A percentile compares a stretch with the other conserved stretches of the same genome.
phyloP scores from a whole-genome alignment of 345 rosid species.

The Jatropha curcas region DNA sequence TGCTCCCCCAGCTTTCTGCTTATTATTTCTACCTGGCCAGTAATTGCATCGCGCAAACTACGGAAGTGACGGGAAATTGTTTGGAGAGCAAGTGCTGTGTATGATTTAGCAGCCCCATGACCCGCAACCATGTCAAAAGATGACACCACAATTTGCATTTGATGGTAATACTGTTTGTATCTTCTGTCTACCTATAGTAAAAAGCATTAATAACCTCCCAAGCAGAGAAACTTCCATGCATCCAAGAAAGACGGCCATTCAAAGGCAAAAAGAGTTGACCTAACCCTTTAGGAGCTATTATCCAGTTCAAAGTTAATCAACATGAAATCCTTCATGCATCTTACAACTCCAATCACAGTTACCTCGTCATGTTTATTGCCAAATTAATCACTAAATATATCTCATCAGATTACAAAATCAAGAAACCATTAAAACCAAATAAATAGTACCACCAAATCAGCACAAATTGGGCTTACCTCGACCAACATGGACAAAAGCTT shows the following conservation, averaged over 20 bases:
- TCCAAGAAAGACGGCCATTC: neutral
- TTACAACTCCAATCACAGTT: neutral
- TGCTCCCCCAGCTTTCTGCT: slow-evolving; percentile 73
- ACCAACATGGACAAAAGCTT: slow-evolving; percentile 83
- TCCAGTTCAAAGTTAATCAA: neutral
- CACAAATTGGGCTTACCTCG: slow-evolving; percentile 49
- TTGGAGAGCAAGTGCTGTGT: slow-evolving; percentile 80
- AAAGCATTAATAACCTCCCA: neutral
- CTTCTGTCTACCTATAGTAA: slow-evolving; percentile 64
- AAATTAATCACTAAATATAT: neutral
- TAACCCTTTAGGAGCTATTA: neutral
- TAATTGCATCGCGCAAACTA: slow-evolving; percentile 69
- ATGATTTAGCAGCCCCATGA: slow-evolving; percentile 76
- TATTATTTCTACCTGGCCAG: slow-evolving; percentile 47
- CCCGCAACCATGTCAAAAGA: slow-evolving; percentile 81
- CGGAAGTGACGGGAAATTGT: slow-evolving; percentile 84
- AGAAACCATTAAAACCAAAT: neutral
- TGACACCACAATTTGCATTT: slow-evolving; percentile 69
- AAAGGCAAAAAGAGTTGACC: neutral
- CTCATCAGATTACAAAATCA: neutral
- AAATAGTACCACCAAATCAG: neutral
- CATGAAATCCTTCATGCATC: neutral
- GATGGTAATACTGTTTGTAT: slow-evolving; percentile 72
- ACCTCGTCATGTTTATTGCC: neutral
- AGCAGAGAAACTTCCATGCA: neutral